A percentile compares a stretch with the other conserved stretches of the same genome.
phyloP scores from a whole-genome alignment of 805 yeast species.

The Saccharomycopsis capsularis region DNA sequence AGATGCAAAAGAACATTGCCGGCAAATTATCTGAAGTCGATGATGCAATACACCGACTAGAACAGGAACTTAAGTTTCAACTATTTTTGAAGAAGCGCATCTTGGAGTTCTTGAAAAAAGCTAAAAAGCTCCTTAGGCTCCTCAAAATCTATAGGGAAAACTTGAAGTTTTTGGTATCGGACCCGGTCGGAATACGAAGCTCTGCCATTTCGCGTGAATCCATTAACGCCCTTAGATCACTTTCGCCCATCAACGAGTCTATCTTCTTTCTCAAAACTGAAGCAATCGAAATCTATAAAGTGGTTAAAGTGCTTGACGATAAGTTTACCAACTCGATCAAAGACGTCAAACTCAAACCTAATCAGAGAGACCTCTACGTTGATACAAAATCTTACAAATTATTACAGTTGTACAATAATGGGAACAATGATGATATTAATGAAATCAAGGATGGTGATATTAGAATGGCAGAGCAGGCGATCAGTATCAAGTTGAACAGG shows the following conservation, averaged over 20 bases:
- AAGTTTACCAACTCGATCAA: conserved; percentile 10
- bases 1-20: conserved; percentile 22
- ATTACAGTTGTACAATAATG: conserved; percentile 19
- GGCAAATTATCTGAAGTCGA: conserved; percentile 28
- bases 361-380: conserved; percentile 32
- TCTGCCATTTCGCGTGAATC: conserved; percentile 25
- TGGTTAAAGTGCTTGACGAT: conserved; percentile 24
- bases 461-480: background rate
- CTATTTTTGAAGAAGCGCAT: conserved; percentile 37
- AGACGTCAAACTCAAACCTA: conserved; percentile 27
- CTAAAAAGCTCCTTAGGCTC: conserved; percentile 31
- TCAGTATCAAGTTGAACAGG: conserved; percentile 2
- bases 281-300: conserved; percentile 28
- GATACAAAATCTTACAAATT: conserved; percentile 31
- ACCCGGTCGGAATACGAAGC: conserved; percentile 15
- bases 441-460: background rate
- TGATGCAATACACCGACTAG: conserved; percentile 29
- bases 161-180: conserved; percentile 28
- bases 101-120: conserved; percentile 34
- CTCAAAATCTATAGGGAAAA: conserved; percentile 30
- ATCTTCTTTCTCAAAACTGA: conserved; percentile 39
- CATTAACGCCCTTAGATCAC: conserved; percentile 28
- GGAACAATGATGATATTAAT: background rate
- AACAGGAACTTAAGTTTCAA: conserved; percentile 37
- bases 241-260: conserved; percentile 43